phyloP scores from a whole-genome alignment of 2,329 filamentous ascomycete genomes.

The Pseudocercospora crystallina region DNA sequence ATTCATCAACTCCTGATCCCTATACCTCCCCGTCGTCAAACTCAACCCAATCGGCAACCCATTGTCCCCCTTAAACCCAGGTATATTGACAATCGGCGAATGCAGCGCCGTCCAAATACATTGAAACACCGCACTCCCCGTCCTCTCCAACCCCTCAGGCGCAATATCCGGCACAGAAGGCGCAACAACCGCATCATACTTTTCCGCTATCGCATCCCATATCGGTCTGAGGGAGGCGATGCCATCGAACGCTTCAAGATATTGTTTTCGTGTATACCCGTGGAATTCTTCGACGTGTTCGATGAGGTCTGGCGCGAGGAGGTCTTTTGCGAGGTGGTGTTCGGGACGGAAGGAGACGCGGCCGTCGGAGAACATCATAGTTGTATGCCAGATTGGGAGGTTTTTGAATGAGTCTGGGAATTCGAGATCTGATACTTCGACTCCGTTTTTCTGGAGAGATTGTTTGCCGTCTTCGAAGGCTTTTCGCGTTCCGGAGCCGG shows the following conservation, averaged over 20 bases:
- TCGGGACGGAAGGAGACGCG: constrained; percentile 56
- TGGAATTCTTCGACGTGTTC: constrained; percentile 53
- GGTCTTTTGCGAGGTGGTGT: constrained; percentile 49
- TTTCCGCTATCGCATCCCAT: constrained; percentile 53
- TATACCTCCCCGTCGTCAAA: constrained; percentile 49
- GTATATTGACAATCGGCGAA: constrained; percentile 63
- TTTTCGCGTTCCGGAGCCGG: constrained; percentile 37
- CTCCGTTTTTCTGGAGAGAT: constrained; percentile 48
- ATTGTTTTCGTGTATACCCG: constrained; percentile 46
- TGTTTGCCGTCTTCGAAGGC: constrained; percentile 38
- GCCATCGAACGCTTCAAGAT: constrained; percentile 57
- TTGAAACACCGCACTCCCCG: constrained; percentile 53
- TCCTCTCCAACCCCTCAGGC: constrained; percentile 53
- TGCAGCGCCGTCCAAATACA: constrained; percentile 48
- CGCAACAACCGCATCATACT: constrained; percentile 57
- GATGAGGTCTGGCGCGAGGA: constrained; percentile 48
- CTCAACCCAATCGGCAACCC: constrained; percentile 61
- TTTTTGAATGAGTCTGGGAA: constrained; percentile 52
- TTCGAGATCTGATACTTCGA: constrained; percentile 56
- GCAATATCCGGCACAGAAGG: constrained; percentile 63
- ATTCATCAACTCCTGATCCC: constrained; percentile 44
- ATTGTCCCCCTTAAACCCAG: constrained; percentile 59
- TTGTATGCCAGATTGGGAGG: constrained; percentile 54
- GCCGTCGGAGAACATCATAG: constrained; percentile 55
- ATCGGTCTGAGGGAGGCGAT: constrained; percentile 55